phyloP scores from a whole-genome alignment of 495 filamentous ascomycete species.

The Chaetomidium leptoderma region DNA sequence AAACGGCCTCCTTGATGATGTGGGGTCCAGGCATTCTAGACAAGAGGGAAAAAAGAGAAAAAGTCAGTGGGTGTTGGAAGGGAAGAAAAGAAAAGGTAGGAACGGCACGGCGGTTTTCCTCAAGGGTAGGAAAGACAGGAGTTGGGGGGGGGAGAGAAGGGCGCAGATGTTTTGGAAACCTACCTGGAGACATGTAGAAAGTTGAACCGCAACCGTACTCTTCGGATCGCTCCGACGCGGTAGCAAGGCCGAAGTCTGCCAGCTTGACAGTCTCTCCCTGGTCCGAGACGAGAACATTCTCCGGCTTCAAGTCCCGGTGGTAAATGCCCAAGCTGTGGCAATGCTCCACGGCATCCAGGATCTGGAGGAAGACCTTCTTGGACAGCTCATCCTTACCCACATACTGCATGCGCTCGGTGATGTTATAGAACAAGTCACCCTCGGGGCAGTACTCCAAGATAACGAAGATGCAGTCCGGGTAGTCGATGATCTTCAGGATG shows the following conservation, averaged over 20 bases:
- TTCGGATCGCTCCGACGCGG: slow-evolving; percentile 72
- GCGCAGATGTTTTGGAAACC: slow-evolving; percentile 25
- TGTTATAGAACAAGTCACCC: slow-evolving; percentile 93
- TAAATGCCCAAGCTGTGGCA: slow-evolving; percentile 94
- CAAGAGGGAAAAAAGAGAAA: slow-evolving; percentile 8
- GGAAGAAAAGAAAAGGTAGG: slow-evolving; percentile 12
- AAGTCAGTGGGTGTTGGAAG: slow-evolving; percentile 5
- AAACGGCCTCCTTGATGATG: slow-evolving; percentile 69
- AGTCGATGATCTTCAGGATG: slow-evolving; percentile 89
- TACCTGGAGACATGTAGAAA: slow-evolving; percentile 99
- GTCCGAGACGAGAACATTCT: slow-evolving; percentile 93
- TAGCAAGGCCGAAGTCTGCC: slow-evolving; percentile 95
- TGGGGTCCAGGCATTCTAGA: slow-evolving; percentile 90
- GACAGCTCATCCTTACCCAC: slow-evolving; percentile 87
- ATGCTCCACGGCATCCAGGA: slow-evolving; percentile 93
- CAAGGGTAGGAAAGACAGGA: not conserved
- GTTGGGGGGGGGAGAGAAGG: not conserved
- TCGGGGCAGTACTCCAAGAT: slow-evolving; percentile 97
- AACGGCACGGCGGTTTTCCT: not conserved
- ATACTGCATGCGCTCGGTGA: slow-evolving; percentile 90
- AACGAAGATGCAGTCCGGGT: slow-evolving; percentile 89
- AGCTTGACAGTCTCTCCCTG: slow-evolving; percentile 85
- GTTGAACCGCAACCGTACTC: slow-evolving; percentile 98
- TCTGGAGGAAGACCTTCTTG: slow-evolving; percentile 86
- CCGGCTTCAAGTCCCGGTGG: slow-evolving; percentile 95